A percentile compares a stretch with the other conserved stretches of the same genome.
Evolutionary conservation across 1,284 basidiomycete species (phyloP).

Genomic region (Psilocybe mexicana): DNA sequence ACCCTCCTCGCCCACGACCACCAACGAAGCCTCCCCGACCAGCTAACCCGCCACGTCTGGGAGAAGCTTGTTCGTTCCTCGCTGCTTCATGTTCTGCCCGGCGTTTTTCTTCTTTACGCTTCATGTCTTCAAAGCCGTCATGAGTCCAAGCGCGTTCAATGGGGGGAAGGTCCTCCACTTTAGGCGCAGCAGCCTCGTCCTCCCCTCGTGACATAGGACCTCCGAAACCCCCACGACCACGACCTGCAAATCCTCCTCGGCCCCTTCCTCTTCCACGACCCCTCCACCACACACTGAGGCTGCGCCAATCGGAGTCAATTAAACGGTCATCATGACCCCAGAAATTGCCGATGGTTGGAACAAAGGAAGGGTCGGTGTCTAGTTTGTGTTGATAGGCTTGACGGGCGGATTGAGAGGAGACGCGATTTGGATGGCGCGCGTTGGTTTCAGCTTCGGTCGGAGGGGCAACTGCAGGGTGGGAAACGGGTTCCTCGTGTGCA

Average conservation of each 20-base stretch:
- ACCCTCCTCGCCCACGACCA: constrained; percentile 40
- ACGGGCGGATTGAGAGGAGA: constrained; percentile 52
- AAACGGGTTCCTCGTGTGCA: constrained; percentile 13
- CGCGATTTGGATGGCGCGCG: background rate
- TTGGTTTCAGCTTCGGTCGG: constrained; percentile 11
- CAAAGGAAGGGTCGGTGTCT: constrained; percentile 80
- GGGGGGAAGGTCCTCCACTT: constrained; percentile 40
- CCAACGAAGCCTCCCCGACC: constrained; percentile 41
- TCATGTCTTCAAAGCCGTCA: constrained; percentile 85
- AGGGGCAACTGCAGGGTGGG: background rate
- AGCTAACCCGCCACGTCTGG: constrained; percentile 27
- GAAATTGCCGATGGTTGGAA: constrained; percentile 85
- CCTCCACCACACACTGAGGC: constrained; percentile 80
- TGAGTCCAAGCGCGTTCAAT: constrained; percentile 76
- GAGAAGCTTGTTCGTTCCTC: constrained; percentile 26
- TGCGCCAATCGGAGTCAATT: constrained; percentile 72
- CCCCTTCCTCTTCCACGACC: constrained; percentile 55
- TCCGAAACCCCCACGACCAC: constrained; percentile 55
- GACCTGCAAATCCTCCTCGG: constrained; percentile 37
- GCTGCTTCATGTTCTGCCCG: constrained; percentile 35
- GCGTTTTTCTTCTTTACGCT: constrained; percentile 64
- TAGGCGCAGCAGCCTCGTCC: constrained; percentile 11
- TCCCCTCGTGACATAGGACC: constrained; percentile 20
- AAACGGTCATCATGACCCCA: constrained; percentile 91
- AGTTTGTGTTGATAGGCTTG: constrained; percentile 78